Evolutionary conservation across 345 rosid genomes (phyloP), one percentile per base, ranked within the genome.

Genomic region (Hibiscus trionum): DNA sequence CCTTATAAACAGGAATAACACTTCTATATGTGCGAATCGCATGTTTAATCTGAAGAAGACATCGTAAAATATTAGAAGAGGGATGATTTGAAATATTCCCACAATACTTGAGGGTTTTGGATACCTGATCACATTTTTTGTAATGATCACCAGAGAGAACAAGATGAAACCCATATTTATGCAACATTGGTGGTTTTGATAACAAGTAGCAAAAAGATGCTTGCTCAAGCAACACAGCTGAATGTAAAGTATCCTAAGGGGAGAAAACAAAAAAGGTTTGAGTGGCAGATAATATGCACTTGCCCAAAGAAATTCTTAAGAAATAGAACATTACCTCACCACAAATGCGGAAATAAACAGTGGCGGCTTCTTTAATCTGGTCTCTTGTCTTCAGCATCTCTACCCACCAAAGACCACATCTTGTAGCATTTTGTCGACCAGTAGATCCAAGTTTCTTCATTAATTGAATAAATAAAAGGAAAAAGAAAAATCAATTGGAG

Each of bases 181-280:
- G 89, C 76, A 93, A 72, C 99, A 95, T 93, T 61, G 91, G 82
- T 62, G 97, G 99, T 81, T 83, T 83, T 61, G 96, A 88, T 75
- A 90, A 82, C 85, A 95, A 79, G 83, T 88, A 95, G 83, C 99
- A 95, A 77, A 92, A 93, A 71, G 99, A 90, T 77, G 97, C 97
- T 88, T 95, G 99, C 90, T 95, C 99, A 62, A 93, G 89, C 99
- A 95, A 89, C 71, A 95, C 97, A 79, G 99, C 99, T 16, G 96
- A 90, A 84, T 93, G 93, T 79, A 92, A 73, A 72, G 90, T 80
- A 74, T 95, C 99, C 99, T 95, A 79, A 72, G 74, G 76, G 26
- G 4, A 16, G 17, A 37, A 66, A 68, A 16, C 4, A 3, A 67
- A 57, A 31, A 67, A 70, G 66, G 44, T 27, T 56, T 82, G 60